Evolutionary conservation across 116 monocot species (phyloP), one percentile per base, ranked within the genome.

Genomic region (Phalaenopsis hybrid): DNA sequence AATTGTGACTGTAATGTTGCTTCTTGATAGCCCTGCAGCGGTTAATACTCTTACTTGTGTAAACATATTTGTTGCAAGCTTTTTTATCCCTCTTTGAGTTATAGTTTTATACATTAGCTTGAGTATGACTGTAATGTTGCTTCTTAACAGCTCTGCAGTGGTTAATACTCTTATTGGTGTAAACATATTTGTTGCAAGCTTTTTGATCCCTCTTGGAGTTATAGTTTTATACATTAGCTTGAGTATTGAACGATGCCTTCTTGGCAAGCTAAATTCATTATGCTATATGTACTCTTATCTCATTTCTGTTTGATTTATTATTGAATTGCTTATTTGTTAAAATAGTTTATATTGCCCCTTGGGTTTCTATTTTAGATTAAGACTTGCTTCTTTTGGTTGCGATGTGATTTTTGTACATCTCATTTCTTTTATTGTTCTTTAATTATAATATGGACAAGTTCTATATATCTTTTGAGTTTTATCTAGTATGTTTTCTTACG

Each of bases 101-200:
- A 87, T 97, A 61, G 88, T 28, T 94, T 6, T 97, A 97, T 80
- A 97, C 97, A 12, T 81, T 97, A 76, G 91, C 94, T 33, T 94
- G 97, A 82, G 97, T 94, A 13, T 97, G 81, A 97, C 94, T 46
- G 97, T 94, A 8, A 97, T 97, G 97, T 89, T 97, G 74, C 91
- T 97, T 37, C 97, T 97, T 18, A 94, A 94, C 43, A 93, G 97
- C 20, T 94, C 94, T 77, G 97, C 97, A 28, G 97, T 97, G 25
- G 93, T 91, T 45, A 97, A 91, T 83, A 94, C 97, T 31, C 94
- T 97, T 80, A 93, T 92, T 28, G 94, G 94, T 75, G 88, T 97
- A 34, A 89, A 97, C 80, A 91, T 97, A 7, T 94, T 91, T 68
- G 91, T 88, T 28, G 97, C 94, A 25, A 97, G 97, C 80, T 97